Conservation (phyloP, 2,329 filamentous ascomycete genomes). For the Arthroderma sp. region DNA sequence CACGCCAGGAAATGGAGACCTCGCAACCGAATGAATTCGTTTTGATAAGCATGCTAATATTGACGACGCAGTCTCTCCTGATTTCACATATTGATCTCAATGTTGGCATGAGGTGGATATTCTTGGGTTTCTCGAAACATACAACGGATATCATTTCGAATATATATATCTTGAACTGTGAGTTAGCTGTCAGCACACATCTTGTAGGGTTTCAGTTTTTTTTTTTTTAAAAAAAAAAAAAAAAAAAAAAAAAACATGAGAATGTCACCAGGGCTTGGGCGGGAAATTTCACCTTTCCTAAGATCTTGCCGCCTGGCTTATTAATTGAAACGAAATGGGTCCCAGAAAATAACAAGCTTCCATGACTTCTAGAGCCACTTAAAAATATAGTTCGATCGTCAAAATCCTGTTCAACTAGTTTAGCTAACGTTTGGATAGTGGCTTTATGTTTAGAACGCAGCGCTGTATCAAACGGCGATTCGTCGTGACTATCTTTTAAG, state of each 20-base stretch:
- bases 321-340: constrained; percentile 1
- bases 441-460: not conserved
- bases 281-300: not conserved
- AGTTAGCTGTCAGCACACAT: not conserved
- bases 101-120: too few species aligned
- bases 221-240: constrained; percentile 1
- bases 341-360: not conserved
- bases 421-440: not conserved
- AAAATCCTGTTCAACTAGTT: not conserved
- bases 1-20: not conserved
- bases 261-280: not conserved
- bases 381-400: not conserved
- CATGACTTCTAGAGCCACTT: not conserved
- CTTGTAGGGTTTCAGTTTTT: not conserved
- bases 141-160: not conserved
- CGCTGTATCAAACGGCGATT: not conserved
- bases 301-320: not conserved
- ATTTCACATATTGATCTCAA: too few species aligned
- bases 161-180: not conserved
- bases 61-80: not conserved
- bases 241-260: not conserved
- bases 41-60: not conserved
- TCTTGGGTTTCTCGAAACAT: not conserved
- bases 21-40: not conserved
- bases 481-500: not conserved